Percentiles rank a stretch among this genome's conserved stretches.
Evolutionary conservation across 148 eudicot genomes (phyloP).

Genomic region (Rhododendron henanense): DNA sequence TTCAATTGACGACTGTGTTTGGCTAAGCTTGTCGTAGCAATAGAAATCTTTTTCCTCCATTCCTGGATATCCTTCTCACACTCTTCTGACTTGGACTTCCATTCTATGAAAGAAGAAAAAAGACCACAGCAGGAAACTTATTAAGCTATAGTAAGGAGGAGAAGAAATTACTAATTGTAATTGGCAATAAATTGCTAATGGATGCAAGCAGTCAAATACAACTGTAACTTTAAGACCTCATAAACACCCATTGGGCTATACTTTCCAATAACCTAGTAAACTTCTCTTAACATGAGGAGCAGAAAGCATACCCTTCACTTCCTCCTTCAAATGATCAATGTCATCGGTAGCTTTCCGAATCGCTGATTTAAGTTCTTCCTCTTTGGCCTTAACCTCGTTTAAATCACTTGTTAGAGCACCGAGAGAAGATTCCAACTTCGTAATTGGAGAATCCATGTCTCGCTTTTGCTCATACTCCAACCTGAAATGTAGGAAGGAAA

Average conservation of each 20-base stretch:
- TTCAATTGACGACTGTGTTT: slow-evolving; percentile 76
- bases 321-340: slow-evolving; percentile 59
- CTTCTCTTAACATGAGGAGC: not conserved
- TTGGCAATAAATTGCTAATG: not conserved
- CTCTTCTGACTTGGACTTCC: slow-evolving; percentile 81
- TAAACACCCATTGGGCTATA: not conserved
- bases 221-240: not conserved
- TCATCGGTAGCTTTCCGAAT: slow-evolving; percentile 59
- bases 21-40: slow-evolving; percentile 71
- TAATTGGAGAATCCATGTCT: slow-evolving; percentile 73
- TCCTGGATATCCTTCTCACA: slow-evolving; percentile 81
- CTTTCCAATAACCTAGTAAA: not conserved
- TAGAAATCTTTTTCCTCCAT: slow-evolving; percentile 77
- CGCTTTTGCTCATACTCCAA: slow-evolving; percentile 92
- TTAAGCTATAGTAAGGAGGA: not conserved
- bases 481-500: slow-evolving; percentile 30
- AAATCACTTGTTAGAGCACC: slow-evolving; percentile 40
- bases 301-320: slow-evolving; percentile 51
- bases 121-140: not conserved
- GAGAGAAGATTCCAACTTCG: slow-evolving; percentile 66
- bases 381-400: slow-evolving; percentile 47
- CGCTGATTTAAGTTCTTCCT: slow-evolving; percentile 48
- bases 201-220: not conserved
- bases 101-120: slow-evolving; percentile 33
- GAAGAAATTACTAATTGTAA: not conserved